phyloP scores from a whole-genome alignment of 2,329 filamentous ascomycete genomes.

The Eutypella sp. region DNA sequence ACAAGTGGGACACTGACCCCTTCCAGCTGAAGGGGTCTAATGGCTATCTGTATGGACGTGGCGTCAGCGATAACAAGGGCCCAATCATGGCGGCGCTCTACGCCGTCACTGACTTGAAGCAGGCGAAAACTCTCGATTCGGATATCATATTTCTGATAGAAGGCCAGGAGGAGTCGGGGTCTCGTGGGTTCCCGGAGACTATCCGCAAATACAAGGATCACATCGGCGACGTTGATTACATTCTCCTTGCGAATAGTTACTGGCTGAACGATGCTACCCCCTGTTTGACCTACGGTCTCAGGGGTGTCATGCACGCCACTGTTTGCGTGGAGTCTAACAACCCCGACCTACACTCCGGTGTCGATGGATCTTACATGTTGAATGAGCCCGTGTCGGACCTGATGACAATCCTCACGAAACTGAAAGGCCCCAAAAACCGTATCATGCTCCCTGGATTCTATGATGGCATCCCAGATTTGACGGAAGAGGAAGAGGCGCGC shows the following conservation, averaged over 20 bases:
- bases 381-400: conserved; percentile 92
- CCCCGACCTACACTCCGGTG: conserved; percentile 89
- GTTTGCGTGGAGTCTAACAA: conserved; percentile 80
- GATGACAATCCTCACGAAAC: conserved; percentile 72
- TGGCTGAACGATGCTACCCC: conserved; percentile 96
- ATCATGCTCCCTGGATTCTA: conserved; percentile 88
- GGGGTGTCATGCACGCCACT: conserved; percentile 90
- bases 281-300: conserved; percentile 88
- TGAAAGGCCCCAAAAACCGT: conserved; percentile 75
- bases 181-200: conserved; percentile 81
- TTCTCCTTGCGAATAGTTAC: conserved; percentile 94
- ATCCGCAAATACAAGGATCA: conserved; percentile 74
- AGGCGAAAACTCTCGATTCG: conserved; percentile 76
- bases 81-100: conserved; percentile 92
- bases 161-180: conserved; percentile 93
- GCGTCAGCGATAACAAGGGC: conserved; percentile 97
- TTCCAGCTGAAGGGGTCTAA: conserved; percentile 87
- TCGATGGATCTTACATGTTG: conserved; percentile 87
- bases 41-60: conserved; percentile 89
- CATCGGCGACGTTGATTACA: conserved; percentile 90
- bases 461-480: conserved; percentile 73
- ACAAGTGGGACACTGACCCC: conserved; percentile 82
- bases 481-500: conserved; percentile 67
- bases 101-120: conserved; percentile 82
- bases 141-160: conserved; percentile 94